Percentiles rank a stretch among this genome's conserved stretches.
These are phyloP conservation scores for Boletus mariae DNA, from an alignment of 1,284 basidiomycete species.

Conservation along the genomic window DNA sequence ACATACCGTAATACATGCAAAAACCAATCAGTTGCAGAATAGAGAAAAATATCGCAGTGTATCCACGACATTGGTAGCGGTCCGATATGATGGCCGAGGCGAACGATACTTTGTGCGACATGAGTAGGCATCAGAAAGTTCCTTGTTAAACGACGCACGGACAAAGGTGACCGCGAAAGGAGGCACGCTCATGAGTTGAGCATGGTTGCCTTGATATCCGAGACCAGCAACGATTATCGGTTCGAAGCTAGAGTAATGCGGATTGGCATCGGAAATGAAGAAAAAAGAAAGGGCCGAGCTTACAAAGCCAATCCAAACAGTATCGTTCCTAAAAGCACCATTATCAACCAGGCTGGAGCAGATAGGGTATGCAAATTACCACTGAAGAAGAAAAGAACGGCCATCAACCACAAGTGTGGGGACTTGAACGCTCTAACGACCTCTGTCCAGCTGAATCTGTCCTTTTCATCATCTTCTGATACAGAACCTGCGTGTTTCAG, in stretches of 20 bases:
- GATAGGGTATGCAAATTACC: slow-evolving; percentile 17
- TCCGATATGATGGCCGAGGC: not conserved
- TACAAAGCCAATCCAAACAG: not conserved
- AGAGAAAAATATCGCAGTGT: not conserved
- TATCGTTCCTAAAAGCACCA: slow-evolving; percentile 11
- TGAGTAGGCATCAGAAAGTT: not conserved
- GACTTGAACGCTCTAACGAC: slow-evolving; percentile 36
- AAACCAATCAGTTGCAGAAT: slow-evolving; percentile 1
- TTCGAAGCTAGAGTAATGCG: not conserved
- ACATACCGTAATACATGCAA: slow-evolving; percentile 1
- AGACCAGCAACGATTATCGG: not conserved
- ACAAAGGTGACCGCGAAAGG: not conserved
- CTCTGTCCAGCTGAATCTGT: slow-evolving; percentile 38
- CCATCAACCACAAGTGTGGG: slow-evolving; percentile 32
- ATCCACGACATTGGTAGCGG: slow-evolving; percentile 1
- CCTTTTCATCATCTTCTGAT: slow-evolving; percentile 34
- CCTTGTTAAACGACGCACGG: not conserved
- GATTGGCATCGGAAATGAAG: not conserved
- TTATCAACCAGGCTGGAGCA: not conserved
- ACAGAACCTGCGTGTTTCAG: slow-evolving; percentile 32
- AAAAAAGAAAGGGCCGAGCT: not conserved
- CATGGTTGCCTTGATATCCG: not conserved
- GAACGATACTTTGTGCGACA: not conserved
- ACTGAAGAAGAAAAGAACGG: slow-evolving; percentile 25
- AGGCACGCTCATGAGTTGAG: slow-evolving; percentile 1